Evolutionary conservation across 2,329 filamentous ascomycete species (phyloP).

Genomic region (Diaporthe citri): DNA sequence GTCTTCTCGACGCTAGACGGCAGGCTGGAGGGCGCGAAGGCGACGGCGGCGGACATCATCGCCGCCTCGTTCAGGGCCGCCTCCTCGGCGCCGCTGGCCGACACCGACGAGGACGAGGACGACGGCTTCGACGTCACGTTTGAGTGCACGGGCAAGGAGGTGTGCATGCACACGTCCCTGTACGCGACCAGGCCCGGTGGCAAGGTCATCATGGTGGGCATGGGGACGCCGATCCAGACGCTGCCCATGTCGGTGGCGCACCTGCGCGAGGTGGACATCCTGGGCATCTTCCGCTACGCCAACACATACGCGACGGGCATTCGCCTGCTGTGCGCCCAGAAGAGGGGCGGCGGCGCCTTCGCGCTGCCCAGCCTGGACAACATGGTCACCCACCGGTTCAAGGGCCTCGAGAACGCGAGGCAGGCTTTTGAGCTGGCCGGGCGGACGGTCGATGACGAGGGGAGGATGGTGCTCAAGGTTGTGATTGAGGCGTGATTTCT

Average conservation of each 20-base stretch:
- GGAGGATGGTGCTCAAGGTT: slow-evolving; percentile 79
- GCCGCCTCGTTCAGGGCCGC: slow-evolving; percentile 53
- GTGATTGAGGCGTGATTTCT: slow-evolving; percentile 66
- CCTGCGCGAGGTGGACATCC: slow-evolving; percentile 80
- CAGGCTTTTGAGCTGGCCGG: slow-evolving; percentile 79
- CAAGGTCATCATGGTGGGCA: slow-evolving; percentile 81
- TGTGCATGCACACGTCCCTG: slow-evolving; percentile 80
- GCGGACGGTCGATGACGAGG: slow-evolving; percentile 75
- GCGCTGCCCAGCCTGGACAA: slow-evolving; percentile 74
- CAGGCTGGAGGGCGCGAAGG: slow-evolving; percentile 65
- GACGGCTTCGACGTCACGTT: slow-evolving; percentile 78
- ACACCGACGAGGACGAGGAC: slow-evolving; percentile 47
- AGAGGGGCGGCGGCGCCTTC: slow-evolving; percentile 51
- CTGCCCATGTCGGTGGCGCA: slow-evolving; percentile 80
- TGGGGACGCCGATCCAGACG: slow-evolving; percentile 83
- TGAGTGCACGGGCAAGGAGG: slow-evolving; percentile 82
- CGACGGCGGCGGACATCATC: slow-evolving; percentile 63
- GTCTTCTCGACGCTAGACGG: slow-evolving; percentile 58
- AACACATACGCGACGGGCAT: slow-evolving; percentile 83
- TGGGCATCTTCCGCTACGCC: slow-evolving; percentile 83
- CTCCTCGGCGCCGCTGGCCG: slow-evolving; percentile 44
- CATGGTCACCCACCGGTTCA: slow-evolving; percentile 80
- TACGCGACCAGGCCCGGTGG: slow-evolving; percentile 79
- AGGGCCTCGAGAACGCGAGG: slow-evolving; percentile 71
- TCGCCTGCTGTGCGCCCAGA: slow-evolving; percentile 64